phyloP scores from a whole-genome alignment of 805 yeast species.

The Monosporozyma siamensis region DNA sequence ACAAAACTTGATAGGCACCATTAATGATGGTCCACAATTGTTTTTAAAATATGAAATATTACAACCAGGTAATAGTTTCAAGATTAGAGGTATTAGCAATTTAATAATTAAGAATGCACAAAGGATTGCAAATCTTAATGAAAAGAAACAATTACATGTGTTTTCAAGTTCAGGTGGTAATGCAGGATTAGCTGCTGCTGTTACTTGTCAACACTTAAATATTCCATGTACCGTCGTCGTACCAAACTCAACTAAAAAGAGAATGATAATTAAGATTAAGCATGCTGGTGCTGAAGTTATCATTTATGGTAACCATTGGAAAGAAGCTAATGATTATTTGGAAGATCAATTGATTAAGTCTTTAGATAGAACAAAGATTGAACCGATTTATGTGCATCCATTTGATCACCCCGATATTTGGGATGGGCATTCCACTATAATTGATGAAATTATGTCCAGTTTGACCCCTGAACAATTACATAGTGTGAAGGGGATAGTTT shows the following conservation, averaged over 20 bases:
- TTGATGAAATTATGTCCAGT: conserved; percentile 35
- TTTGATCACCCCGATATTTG: conserved; percentile 42
- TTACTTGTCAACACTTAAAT: conserved; percentile 25
- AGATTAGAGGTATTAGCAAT: conserved; percentile 44
- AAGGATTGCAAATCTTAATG: conserved; percentile 18
- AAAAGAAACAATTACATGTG: conserved; percentile 29
- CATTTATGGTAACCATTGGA: conserved; percentile 36
- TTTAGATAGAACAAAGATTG: conserved; percentile 7
- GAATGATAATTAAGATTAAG: conserved; percentile 37
- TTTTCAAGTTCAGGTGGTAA: conserved; percentile 47
- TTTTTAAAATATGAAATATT: conserved; percentile 39
- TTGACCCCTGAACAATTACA: conserved; percentile 13
- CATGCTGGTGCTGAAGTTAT: conserved; percentile 42
- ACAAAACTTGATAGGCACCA: not conserved
- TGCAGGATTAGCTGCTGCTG: conserved; percentile 42
- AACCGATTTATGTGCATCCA: conserved; percentile 44
- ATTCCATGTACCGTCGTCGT: conserved; percentile 51
- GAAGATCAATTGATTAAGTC: conserved; percentile 22
- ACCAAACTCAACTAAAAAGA: conserved; percentile 38
- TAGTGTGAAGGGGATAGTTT: conserved; percentile 36
- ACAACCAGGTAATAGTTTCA: conserved; percentile 50
- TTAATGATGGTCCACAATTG: conserved; percentile 19
- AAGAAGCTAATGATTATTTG: conserved; percentile 41
- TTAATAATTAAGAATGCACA: conserved; percentile 30
- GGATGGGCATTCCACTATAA: conserved; percentile 43